Evolutionary conservation across 202 grass and related monocot species (phyloP).

Genomic region (Hordeum pubiflorum): DNA sequence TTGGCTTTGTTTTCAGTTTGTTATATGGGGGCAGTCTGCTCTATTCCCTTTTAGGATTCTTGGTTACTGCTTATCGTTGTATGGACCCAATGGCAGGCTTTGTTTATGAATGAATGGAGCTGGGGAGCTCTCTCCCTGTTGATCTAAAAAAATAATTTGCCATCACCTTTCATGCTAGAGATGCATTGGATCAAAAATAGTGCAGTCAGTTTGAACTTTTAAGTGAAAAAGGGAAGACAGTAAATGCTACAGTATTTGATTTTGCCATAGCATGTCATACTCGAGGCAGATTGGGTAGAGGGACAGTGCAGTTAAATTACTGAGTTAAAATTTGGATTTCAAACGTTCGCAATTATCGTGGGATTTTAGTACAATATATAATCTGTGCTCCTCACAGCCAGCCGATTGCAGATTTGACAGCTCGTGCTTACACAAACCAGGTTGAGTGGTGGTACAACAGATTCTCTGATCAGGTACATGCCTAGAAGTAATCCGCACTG

Average conservation of each 20-base stretch:
- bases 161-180: neutral
- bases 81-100: too few species aligned
- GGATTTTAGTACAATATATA: neutral
- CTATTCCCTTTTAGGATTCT: too few species aligned
- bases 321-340: neutral
- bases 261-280: neutral
- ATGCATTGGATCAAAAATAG: neutral
- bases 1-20: too few species aligned
- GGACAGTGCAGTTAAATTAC: neutral
- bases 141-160: too few species aligned
- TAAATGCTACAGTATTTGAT: neutral
- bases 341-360: neutral
- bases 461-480: slow-evolving; percentile 22
- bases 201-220: neutral
- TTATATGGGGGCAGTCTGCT: too few species aligned
- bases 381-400: neutral
- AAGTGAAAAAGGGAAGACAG: neutral
- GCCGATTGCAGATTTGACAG: slow-evolving; percentile 4
- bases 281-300: neutral
- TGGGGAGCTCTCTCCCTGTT: too few species aligned
- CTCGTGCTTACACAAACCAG: neutral
- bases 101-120: too few species aligned
- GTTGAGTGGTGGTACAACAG: neutral
- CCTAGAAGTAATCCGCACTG: neutral
- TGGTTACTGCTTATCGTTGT: too few species aligned